Conservation (phyloP, 768 basidiomycete species). For the Termitomyces eurrhizus region DNA sequence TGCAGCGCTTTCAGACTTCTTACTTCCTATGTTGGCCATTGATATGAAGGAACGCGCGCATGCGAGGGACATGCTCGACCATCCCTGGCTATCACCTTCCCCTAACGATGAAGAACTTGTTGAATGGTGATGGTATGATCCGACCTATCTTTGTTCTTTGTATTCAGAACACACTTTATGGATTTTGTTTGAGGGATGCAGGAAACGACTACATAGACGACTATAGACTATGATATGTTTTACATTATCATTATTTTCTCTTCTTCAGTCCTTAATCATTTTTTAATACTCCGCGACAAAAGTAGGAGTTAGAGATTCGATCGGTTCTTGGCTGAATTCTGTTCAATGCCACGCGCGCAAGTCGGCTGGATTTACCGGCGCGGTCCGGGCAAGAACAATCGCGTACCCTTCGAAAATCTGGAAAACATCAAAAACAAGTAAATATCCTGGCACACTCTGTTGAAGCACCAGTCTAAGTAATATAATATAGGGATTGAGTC, state of each 20-base stretch:
- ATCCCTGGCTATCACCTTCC: slow-evolving; percentile 61
- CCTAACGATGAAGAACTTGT: slow-evolving; percentile 36
- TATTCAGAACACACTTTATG: neutral
- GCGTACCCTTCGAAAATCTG: too few relatives aligned
- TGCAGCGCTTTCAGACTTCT: slow-evolving; percentile 55
- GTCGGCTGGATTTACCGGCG: too few relatives aligned
- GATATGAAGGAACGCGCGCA: slow-evolving; percentile 66
- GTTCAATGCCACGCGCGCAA: too few relatives aligned
- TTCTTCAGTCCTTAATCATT: neutral
- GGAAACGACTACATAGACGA: neutral
- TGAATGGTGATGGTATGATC: slow-evolving; percentile 35
- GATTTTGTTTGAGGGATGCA: neutral
- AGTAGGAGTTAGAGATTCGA: neutral
- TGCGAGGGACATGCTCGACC: slow-evolving; percentile 71
- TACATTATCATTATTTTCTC: slow-evolving; percentile 1
- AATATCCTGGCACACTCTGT: too few relatives aligned
- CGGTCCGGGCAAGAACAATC: too few relatives aligned
- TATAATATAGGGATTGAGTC: too few relatives aligned
- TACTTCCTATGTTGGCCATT: slow-evolving; percentile 71
- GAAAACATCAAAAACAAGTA: too few relatives aligned
- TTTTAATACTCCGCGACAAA: neutral
- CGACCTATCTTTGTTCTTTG: neutral
- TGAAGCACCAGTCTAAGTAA: too few relatives aligned
- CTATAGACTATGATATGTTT: slow-evolving; percentile 6
- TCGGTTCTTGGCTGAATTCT: neutral